phyloP scores from a whole-genome alignment of 345 rosid species.

The Brassica cretica region DNA sequence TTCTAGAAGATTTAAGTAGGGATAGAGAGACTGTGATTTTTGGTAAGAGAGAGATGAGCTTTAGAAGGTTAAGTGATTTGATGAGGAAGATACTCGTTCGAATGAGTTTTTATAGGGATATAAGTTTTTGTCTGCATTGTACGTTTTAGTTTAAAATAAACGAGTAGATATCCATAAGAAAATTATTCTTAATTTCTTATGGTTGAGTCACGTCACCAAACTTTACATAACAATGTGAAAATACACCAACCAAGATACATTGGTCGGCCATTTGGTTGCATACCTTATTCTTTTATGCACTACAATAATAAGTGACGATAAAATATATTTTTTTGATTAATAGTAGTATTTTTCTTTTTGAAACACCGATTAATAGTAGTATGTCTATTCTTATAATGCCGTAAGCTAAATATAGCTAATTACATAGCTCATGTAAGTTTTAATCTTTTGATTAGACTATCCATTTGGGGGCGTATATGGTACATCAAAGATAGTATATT shows the following conservation, averaged over 20 bases:
- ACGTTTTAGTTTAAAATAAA: not conserved
- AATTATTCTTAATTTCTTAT: not conserved
- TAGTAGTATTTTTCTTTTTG: not conserved
- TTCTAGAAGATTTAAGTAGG: constrained; percentile 1
- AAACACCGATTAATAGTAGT: not conserved
- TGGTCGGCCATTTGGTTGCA: constrained; percentile 43
- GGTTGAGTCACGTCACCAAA: constrained; percentile 35
- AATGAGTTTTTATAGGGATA: constrained; percentile 32
- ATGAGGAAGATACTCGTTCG: constrained; percentile 21
- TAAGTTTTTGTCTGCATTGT: constrained; percentile 14
- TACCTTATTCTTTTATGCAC: constrained; percentile 22
- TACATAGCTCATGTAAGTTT: not conserved
- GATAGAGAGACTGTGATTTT: constrained; percentile 6
- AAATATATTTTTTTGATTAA: not conserved
- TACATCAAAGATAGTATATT: not conserved
- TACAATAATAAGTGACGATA: not conserved
- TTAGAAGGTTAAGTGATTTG: constrained; percentile 17
- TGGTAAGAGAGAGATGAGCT: constrained; percentile 15
- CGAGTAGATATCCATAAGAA: not conserved
- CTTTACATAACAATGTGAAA: constrained; percentile 35
- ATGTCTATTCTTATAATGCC: no score
- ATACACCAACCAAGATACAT: constrained; percentile 37
- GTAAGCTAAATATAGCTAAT: no score
- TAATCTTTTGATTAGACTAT: constrained; percentile 6
- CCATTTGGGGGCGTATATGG: not conserved